Base-by-base conservation (phyloP, 257 asterid species). In the Scutellaria minor region DNA sequence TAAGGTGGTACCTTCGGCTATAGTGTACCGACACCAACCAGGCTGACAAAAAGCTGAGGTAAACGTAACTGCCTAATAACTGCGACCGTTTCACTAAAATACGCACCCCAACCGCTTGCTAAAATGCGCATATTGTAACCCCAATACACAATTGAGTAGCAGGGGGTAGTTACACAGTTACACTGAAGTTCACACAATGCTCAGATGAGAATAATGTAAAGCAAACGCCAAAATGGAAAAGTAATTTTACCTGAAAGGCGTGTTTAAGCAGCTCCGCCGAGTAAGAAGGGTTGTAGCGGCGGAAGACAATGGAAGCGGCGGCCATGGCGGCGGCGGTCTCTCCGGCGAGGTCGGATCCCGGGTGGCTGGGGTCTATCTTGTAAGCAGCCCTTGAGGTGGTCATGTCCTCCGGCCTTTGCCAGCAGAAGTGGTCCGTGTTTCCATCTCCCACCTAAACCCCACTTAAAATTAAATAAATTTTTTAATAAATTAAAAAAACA, bases 261-360 rank as follows among this genome's bases (percentile, higher is more conserved):
- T 93, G 98, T 72, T 78, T 77, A 7, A 93, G 96, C n/a, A 93
- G 96, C 81, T 72, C 81, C 9, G 84, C 86, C 39, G 98, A 73
- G 83, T 93, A 93, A 6, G 90, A 69, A 7, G 82, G 80, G 73
- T 92, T 81, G 80, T 66, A 81, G 27, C 85, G 90, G 83, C 95
- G 95, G 95, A 86, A 93, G 66, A 90, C 87, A 12, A 93, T 77
- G 64, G 98, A 89, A 0, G 96, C 97, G 31, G 98, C 97, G 11
- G 97, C 97, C 97, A 93, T 83, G 20, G 98, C 97, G 18, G 98
- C 98, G 40, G 98, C 98, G 14, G 97, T 87, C 73, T 93, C 98
- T 10, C 92, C 98, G 79, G 97, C 98, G 51, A 93, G 95, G 83
- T 93, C 97, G 45, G 98, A 93, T 41, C 98, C 98, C 0, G 98